Percentiles rank a stretch among this genome's conserved stretches.
Conservation (phyloP, 331 rosid species). For the Saraca asoca region DNA sequence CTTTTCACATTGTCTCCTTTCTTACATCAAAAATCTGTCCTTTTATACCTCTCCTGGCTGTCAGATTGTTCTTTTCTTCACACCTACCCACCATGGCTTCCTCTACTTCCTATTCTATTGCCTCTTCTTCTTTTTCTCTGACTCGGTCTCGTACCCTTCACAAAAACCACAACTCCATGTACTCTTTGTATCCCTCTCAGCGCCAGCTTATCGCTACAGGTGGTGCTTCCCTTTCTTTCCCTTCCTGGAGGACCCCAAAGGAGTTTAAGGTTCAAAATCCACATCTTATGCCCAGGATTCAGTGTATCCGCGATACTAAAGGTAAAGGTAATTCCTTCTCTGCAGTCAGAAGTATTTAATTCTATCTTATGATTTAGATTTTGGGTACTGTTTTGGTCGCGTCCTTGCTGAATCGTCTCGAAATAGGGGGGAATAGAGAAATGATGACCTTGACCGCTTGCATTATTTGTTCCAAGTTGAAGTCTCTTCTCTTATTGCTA, state of each 20-base stretch:
- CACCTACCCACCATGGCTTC: conserved; percentile 47
- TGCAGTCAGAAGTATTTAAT: background rate
- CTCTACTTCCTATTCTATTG: conserved; percentile 24
- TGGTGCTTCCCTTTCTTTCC: conserved; percentile 42
- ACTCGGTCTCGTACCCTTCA: conserved; percentile 33
- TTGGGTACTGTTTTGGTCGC: background rate
- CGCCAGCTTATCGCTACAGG: conserved; percentile 30
- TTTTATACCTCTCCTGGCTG: background rate
- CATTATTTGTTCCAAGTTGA: conserved; percentile 1
- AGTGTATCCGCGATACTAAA: conserved; percentile 43
- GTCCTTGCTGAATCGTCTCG: too few species aligned
- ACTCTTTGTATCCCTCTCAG: conserved; percentile 17
- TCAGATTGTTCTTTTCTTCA: background rate
- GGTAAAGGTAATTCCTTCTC: conserved; percentile 50
- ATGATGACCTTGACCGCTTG: background rate
- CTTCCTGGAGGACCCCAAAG: conserved; percentile 27
- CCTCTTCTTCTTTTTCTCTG: conserved; percentile 38
- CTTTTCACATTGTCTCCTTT: background rate
- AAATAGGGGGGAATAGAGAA: background rate
- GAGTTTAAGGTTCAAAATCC: conserved; percentile 38
- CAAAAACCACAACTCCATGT: conserved; percentile 19
- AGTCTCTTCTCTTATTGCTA: background rate
- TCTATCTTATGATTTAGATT: background rate
- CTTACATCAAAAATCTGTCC: too few species aligned
- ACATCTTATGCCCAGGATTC: conserved; percentile 40